Evolutionary conservation across 768 basidiomycete genomes (phyloP).

Genomic region (Tricholoma bakamatsutake): DNA sequence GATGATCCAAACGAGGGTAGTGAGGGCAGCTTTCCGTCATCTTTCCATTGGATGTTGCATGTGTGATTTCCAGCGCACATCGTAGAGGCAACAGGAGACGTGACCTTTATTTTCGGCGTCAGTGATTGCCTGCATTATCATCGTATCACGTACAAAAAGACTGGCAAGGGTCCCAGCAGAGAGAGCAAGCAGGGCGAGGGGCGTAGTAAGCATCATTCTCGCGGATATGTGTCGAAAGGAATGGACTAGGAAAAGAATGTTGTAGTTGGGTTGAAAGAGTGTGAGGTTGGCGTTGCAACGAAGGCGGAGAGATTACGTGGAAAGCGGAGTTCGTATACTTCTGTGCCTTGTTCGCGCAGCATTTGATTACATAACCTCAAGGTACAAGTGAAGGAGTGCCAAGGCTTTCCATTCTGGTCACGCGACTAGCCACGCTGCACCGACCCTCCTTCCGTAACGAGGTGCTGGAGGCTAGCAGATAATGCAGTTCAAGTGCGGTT

Average conservation of each 20-base stretch:
- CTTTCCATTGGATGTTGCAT: constrained; percentile 53
- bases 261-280: constrained; percentile 30
- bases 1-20: constrained; percentile 47
- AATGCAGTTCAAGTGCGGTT: too few species aligned
- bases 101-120: constrained; percentile 37
- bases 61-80: constrained; percentile 44
- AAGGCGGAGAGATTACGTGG: too few species aligned
- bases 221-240: constrained; percentile 21
- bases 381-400: too few species aligned
- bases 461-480: too few species aligned
- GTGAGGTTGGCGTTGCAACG: constrained; percentile 18
- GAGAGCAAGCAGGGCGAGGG: constrained; percentile 43
- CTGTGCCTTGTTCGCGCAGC: too few species aligned
- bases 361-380: too few species aligned
- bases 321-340: too few species aligned
- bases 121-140: not conserved
- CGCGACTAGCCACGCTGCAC: too few species aligned
- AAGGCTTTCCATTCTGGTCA: too few species aligned
- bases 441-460: too few species aligned
- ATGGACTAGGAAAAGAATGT: constrained; percentile 15
- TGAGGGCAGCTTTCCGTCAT: constrained; percentile 41
- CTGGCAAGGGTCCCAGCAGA: constrained; percentile 49
- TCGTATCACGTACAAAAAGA: constrained; percentile 44
- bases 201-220: constrained; percentile 45
- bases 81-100: constrained; percentile 42